phyloP scores from a whole-genome alignment of 345 rosid genomes.

The Ceriops decandra region DNA sequence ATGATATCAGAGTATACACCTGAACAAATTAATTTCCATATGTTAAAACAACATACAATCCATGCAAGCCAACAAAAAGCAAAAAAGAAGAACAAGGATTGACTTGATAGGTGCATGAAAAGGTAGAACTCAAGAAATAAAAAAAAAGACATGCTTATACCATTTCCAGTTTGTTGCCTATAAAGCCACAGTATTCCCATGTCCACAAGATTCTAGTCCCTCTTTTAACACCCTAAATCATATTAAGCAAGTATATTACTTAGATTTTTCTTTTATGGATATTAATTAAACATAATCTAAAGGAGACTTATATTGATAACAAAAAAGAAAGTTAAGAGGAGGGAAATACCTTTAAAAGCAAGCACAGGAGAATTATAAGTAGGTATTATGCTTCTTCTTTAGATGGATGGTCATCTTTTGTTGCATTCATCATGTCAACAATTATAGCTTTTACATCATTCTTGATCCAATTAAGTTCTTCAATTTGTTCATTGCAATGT shows the following conservation, averaged over 20 bases:
- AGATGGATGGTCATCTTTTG: neutral
- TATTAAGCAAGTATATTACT: no score
- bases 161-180: constrained; percentile 19
- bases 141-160: constrained; percentile 32
- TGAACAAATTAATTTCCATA: neutral
- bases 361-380: no score
- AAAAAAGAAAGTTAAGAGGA: no score
- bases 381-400: neutral
- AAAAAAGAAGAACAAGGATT: constrained; percentile 3
- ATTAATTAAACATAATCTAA: no score
- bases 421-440: neutral
- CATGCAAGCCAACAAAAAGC: neutral
- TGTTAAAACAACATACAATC: neutral
- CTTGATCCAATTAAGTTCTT: neutral
- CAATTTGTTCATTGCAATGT: neutral
- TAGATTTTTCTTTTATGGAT: no score
- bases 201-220: no score
- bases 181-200: no score
- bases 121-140: neutral
- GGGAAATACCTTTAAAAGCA: no score
- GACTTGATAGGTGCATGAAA: neutral
- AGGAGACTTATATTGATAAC: no score
- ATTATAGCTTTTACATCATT: neutral
- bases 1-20: neutral
- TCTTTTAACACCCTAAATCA: no score